Conservation (phyloP, 129 eudicot genomes). For the Chrysanthemum lavandulifolium region DNA sequence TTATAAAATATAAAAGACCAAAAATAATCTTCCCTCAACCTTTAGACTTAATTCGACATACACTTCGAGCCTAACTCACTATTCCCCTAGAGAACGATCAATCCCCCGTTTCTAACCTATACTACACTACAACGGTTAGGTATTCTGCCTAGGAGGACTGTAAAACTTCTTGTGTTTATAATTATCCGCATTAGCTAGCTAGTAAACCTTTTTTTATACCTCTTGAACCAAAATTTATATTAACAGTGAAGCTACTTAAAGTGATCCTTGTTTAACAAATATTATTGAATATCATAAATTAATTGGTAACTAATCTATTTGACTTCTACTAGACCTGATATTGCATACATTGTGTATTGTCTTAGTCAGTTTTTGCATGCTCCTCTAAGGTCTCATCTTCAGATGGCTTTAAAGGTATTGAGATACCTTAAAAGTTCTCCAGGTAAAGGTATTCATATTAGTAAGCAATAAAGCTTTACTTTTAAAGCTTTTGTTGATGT, state of each 20-base stretch:
- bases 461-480: neutral
- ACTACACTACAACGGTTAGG: too few species aligned
- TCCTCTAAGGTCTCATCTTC: neutral
- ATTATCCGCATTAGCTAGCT: too few species aligned
- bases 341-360: neutral
- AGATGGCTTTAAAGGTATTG: neutral
- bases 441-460: neutral
- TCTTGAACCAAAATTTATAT: neutral
- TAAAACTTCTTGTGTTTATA: too few species aligned
- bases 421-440: neutral
- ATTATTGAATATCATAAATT: neutral
- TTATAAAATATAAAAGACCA: too few species aligned
- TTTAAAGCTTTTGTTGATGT: neutral
- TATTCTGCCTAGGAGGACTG: too few species aligned
- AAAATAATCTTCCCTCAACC: too few species aligned
- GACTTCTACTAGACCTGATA: neutral
- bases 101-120: too few species aligned
- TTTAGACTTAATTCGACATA: too few species aligned
- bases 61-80: too few species aligned
- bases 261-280: neutral
- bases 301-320: neutral
- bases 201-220: neutral
- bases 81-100: too few species aligned
- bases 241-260: neutral
- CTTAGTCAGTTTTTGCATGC: neutral